A percentile compares a stretch with the other conserved stretches of the same genome.
Evolutionary conservation across 2,329 filamentous ascomycete genomes (phyloP).

Genomic region (Chaetomium sp.): DNA sequence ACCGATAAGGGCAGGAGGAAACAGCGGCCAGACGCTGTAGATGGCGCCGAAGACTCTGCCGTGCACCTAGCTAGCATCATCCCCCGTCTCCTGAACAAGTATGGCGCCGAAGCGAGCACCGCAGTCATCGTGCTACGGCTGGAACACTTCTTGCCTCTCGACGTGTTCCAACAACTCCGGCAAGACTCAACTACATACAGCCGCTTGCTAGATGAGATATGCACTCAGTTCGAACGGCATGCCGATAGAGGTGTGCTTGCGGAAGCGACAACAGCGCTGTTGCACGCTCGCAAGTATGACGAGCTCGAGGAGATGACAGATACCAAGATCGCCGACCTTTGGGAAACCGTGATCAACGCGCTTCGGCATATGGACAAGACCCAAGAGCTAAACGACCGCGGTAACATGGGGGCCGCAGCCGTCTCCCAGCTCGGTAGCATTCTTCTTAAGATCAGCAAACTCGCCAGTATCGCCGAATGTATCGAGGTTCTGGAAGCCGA

Average conservation of each 20-base stretch:
- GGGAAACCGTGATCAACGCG: constrained; percentile 79
- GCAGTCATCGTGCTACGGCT: constrained; percentile 83
- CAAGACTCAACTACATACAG: constrained; percentile 82
- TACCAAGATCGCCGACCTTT: constrained; percentile 75
- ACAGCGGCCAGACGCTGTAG: constrained; percentile 63
- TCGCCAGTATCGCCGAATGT: constrained; percentile 78
- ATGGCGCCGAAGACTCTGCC: constrained; percentile 77
- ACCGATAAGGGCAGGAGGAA: constrained; percentile 62
- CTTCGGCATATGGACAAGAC: constrained; percentile 72
- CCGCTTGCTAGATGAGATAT: constrained; percentile 84
- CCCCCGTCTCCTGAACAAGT: constrained; percentile 87
- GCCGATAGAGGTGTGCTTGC: constrained; percentile 81
- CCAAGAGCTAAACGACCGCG: constrained; percentile 70
- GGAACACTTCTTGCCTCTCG: constrained; percentile 82
- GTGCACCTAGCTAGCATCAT: constrained; percentile 77
- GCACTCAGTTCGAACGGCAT: constrained; percentile 91
- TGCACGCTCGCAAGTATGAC: constrained; percentile 83
- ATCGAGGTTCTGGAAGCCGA: constrained; percentile 71
- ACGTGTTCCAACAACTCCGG: constrained; percentile 84
- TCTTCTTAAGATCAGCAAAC: constrained; percentile 76
- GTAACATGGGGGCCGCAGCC: constrained; percentile 65
- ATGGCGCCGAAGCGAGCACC: constrained; percentile 83
- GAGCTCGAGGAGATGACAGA: constrained; percentile 85
- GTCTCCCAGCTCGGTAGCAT: constrained; percentile 73
- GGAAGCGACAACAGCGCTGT: constrained; percentile 78